These are phyloP conservation scores for Cunninghamia lanceolata DNA, from an alignment of 75 land plant species.

Conservation along the genomic window DNA sequence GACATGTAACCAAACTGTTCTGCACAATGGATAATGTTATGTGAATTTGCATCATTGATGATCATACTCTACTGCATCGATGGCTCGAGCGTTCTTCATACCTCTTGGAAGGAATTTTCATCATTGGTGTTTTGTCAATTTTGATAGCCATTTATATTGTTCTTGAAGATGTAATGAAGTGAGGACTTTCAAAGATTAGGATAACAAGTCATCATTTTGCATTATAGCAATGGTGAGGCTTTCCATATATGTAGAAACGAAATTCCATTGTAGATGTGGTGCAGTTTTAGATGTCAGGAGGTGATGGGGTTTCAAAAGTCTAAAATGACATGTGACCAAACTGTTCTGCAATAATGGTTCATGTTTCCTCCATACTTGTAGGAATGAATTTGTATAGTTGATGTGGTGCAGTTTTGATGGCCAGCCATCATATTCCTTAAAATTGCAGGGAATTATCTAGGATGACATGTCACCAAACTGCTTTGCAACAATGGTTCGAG, in stretches of 20 bases:
- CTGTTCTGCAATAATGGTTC: background rate
- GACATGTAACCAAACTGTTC: background rate
- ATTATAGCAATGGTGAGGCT: background rate
- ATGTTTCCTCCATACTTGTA: background rate
- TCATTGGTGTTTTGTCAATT: background rate
- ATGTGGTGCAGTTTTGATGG: background rate
- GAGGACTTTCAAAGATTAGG: background rate
- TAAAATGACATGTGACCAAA: background rate
- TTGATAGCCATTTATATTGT: background rate
- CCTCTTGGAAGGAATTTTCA: background rate
- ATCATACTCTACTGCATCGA: background rate
- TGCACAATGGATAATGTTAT: background rate
- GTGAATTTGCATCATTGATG: background rate
- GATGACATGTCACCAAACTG: background rate
- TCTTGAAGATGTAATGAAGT: too few species aligned
- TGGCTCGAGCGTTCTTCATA: background rate
- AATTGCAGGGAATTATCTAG: background rate
- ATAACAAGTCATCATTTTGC: background rate
- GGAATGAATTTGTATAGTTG: background rate
- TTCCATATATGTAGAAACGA: background rate
- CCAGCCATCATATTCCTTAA: background rate
- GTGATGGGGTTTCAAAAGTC: background rate
- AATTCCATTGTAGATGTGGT: background rate
- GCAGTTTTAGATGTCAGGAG: background rate
- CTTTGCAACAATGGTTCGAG: background rate